These are phyloP conservation scores for Penicillium atrosanguineum DNA, from an alignment of 495 filamentous ascomycete species.

Conservation along the genomic window DNA sequence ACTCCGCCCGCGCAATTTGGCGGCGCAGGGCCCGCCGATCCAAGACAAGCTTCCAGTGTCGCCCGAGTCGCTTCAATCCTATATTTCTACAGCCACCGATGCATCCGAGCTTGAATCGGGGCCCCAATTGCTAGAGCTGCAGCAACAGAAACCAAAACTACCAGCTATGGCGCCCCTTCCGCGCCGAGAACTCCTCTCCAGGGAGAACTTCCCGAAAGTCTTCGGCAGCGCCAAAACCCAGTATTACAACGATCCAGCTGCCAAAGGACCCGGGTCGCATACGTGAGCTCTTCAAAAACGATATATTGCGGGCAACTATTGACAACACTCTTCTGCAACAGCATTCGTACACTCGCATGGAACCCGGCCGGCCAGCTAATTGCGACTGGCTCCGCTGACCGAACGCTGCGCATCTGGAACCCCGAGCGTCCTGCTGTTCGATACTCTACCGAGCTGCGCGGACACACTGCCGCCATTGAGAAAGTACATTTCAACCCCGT, in stretches of 20 bases:
- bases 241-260: constrained; percentile 58
- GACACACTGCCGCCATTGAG: constrained; percentile 74
- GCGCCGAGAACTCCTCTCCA: constrained; percentile 54
- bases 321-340: constrained; percentile 17
- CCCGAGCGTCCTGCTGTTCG: constrained; percentile 77
- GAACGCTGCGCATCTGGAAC: constrained; percentile 87
- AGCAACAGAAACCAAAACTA: constrained; percentile 15
- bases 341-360: constrained; percentile 79
- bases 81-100: constrained; percentile 12
- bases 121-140: constrained; percentile 12
- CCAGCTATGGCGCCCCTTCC: constrained; percentile 50
- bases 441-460: constrained; percentile 83
- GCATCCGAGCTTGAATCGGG: constrained; percentile 6
- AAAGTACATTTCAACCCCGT: constrained; percentile 87
- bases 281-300: constrained; percentile 37
- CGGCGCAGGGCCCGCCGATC: constrained; percentile 1
- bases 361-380: constrained; percentile 82
- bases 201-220: constrained; percentile 59
- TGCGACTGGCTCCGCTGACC: constrained; percentile 80
- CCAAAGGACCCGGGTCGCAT: constrained; percentile 51
- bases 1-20: constrained; percentile 10
- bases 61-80: not conserved
- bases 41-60: not conserved
- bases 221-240: constrained; percentile 60
- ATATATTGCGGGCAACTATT: not conserved